These are phyloP conservation scores for Colletotrichum paranaense DNA, from an alignment of 2,329 filamentous ascomycete species.

Conservation along the genomic window DNA sequence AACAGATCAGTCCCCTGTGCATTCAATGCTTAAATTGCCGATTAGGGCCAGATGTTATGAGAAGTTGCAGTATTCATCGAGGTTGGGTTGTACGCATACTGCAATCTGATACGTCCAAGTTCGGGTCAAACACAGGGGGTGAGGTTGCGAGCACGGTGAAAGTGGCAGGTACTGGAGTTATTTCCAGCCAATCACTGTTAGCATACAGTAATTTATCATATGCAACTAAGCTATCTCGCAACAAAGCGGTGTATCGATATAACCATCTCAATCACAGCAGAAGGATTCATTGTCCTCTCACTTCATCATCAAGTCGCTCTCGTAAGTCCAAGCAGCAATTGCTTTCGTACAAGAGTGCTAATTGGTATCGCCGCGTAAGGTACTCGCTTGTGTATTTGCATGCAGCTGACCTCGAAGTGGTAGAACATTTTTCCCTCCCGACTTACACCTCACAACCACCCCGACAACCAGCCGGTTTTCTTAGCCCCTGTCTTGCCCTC, in stretches of 20 bases:
- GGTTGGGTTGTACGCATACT: slow-evolving; percentile 11
- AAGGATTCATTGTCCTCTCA: background rate
- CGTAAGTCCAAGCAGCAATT: background rate
- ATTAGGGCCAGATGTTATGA: slow-evolving; percentile 1
- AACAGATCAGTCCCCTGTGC: background rate
- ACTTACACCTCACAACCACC: slow-evolving; percentile 6
- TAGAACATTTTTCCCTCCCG: background rate
- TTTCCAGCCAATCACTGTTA: slow-evolving; percentile 16
- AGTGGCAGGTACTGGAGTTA: background rate
- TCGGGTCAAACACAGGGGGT: slow-evolving; percentile 35
- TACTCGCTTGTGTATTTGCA: background rate
- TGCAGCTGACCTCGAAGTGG: too few species aligned
- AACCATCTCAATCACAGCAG: background rate
- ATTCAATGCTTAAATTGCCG: background rate
- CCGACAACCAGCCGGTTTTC: slow-evolving; percentile 20
- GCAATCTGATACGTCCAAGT: slow-evolving; percentile 29
- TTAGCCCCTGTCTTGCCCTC: slow-evolving; percentile 27
- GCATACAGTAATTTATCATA: background rate
- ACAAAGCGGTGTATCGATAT: background rate
- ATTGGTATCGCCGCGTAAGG: background rate
- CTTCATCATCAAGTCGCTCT: background rate
- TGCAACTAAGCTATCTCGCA: background rate
- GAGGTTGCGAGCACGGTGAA: slow-evolving; percentile 15
- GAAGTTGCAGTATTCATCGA: slow-evolving; percentile 3
- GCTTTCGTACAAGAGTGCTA: background rate